Conservation (phyloP, 1,139 yeast species). For the Diutina scorzettiae region DNA sequence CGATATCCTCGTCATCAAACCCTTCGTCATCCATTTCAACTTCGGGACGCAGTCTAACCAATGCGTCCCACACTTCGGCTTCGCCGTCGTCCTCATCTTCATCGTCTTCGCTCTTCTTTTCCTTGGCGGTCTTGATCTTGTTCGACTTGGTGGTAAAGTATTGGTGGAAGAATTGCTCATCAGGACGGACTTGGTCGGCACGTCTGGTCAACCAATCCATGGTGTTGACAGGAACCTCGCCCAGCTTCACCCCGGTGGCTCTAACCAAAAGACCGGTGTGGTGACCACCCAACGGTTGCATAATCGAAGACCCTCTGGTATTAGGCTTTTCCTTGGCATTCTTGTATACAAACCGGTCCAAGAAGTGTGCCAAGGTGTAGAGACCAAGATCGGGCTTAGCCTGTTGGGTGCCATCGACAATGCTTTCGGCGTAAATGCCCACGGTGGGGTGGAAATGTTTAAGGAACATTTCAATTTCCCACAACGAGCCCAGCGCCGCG, state of each 20-base stretch:
- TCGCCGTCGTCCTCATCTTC: slow-evolving; percentile 47
- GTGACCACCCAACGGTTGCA: slow-evolving; percentile 95
- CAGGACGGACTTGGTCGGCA: slow-evolving; percentile 62
- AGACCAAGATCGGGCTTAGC: slow-evolving; percentile 83
- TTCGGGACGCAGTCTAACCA: slow-evolving; percentile 36
- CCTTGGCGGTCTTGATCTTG: slow-evolving; percentile 26
- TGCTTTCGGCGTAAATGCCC: slow-evolving; percentile 62
- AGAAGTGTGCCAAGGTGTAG: slow-evolving; percentile 77
- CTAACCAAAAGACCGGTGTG: slow-evolving; percentile 68
- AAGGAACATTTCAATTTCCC: slow-evolving; percentile 72
- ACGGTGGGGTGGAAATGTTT: slow-evolving; percentile 91
- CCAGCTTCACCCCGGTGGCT: slow-evolving; percentile 38
- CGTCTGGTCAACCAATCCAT: slow-evolving; percentile 70
- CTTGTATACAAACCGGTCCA: slow-evolving; percentile 91
- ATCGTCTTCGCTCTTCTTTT: slow-evolving; percentile 12
- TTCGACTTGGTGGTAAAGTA: slow-evolving; percentile 61
- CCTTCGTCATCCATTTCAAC: neutral
- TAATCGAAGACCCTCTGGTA: slow-evolving; percentile 78
- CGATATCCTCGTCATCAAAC: neutral
- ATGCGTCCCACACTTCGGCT: slow-evolving; percentile 81
- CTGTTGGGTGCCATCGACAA: slow-evolving; percentile 34
- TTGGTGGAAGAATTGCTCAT: slow-evolving; percentile 81
- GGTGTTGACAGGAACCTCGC: slow-evolving; percentile 60
- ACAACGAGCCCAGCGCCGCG: slow-evolving; percentile 68
- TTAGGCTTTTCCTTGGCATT: slow-evolving; percentile 70